Evolutionary conservation across 2,329 filamentous ascomycete genomes (phyloP), one percentile per base, ranked within the genome.

Genomic region (Diplodia sapinea): DNA sequence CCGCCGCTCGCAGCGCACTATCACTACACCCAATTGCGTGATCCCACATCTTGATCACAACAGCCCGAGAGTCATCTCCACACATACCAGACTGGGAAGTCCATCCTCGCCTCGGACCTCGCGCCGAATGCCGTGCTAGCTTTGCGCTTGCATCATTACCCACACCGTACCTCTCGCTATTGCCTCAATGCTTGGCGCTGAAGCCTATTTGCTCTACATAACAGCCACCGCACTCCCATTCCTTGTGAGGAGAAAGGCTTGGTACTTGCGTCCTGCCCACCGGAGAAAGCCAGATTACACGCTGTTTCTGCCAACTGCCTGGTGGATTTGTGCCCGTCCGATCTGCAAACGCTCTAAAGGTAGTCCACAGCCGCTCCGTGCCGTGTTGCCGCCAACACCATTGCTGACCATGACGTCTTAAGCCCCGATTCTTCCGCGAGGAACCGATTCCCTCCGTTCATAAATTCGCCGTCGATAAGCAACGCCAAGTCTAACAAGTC

Each of bases 121-220:
- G 56, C 56, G 56, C 55, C 56, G 56, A 61, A 31, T 49, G 15
- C 40, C 56, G 40, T 36, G 4, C 17, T 29, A 49, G 57, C n/a
- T 31, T 43, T 50, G 13, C 23, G 40, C 57, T 36, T 62, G 40
- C 40, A 62, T 63, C 59, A 38, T 63, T 38, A 31, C 59, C 59
- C 59, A 36, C 59, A 51, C 36, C 59, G 59, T 51, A 51, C 59
- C n/a, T 55, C 61, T 55, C 61, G 47, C 61, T 11, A 52, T 64
- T 43, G 29, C 61, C 26, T 52, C 49, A 65, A 65, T 65, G 62
- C 62, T 65, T 65, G 50, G 50, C 62, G 49, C 49, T 6, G 50
- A 55, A 65, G 62, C 50, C 62, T 65, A 65, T 65, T 65, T 65
- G 62, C 50, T 50, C 62, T 55, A 65, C 62, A 65, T 65, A 65